Evolutionary conservation across 2,329 filamentous ascomycete species (phyloP), one percentile per base, ranked within the genome.

Genomic region (Raffaelea albimanens): DNA sequence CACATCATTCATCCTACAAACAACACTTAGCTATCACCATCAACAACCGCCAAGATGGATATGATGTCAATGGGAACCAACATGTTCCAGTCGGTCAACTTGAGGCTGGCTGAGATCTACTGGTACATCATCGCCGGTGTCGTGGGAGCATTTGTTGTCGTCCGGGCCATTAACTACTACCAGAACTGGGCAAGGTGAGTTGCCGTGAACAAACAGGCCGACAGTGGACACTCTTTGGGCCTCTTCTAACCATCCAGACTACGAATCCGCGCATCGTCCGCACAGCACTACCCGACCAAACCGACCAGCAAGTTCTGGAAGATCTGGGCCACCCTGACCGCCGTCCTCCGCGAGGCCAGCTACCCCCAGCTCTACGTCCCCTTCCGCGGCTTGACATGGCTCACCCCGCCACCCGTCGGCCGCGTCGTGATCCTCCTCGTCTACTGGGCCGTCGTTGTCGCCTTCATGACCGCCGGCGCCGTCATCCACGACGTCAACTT

Each of bases 381-480:
- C 3, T 50, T 66, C 25, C 66, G 62, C 34, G 65, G 66, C 48
- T 53, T 80, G 3, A 66, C 69, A 16, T 82, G 78, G 76, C 61
- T 76, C 46, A 76, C 76, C 1, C 79, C 79, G 13, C 77, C 76
- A 20, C 70, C 78, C 0, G 61, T 76, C 36, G 78, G 79, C n/a
- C 74, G 74, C 20, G 59, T 76, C 5, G 57, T 82, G 13, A 57
- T 76, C 23, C 62, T 83, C 2, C 56, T 72, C 13, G 64, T 64
- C 51, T 83, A 83, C 61, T 82, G 77, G 76, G 69, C 72, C 36
- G 64, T 81, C 50, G 64, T 82, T 43, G 64, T 75, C 48, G 77
- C 73, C 60, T 75, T 81, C 67, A 76, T 79, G 70, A 64, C 66
- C 3, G 65, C 67, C 52, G 63, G 65, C 20, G 72, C 70, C 43